Evolutionary conservation across 2,329 filamentous ascomycete species (phyloP).

Genomic region (Coniochaeta sp.): DNA sequence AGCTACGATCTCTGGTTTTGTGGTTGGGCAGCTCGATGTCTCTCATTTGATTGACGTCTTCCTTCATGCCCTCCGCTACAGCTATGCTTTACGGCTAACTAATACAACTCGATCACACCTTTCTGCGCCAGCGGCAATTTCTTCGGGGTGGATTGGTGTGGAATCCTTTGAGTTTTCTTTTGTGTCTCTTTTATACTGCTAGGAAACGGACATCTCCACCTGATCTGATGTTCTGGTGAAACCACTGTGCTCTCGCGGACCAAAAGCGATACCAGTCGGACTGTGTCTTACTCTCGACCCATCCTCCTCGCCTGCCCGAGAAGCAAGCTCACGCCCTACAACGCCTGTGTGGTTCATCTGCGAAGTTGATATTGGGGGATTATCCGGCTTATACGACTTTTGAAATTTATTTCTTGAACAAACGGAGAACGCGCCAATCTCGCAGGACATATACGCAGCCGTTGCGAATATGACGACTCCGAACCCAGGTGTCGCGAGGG

Average conservation of each 20-base stretch:
- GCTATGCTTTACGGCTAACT: not conserved
- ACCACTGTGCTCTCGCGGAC: not conserved
- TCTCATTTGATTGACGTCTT: not conserved
- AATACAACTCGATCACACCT: not conserved
- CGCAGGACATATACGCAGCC: not conserved
- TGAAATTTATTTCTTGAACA: not conserved
- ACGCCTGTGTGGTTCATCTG: not conserved
- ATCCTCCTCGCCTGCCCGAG: not conserved
- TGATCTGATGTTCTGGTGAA: not conserved
- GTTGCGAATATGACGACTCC: not conserved
- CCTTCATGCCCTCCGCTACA: not conserved
- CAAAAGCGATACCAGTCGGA: not conserved
- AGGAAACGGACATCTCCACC: not conserved
- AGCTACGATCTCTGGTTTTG: not conserved
- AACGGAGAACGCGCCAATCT: not conserved
- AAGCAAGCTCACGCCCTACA: not conserved
- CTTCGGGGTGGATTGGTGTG: not conserved
- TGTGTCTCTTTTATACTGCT: not conserved
- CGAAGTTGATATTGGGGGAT: not conserved
- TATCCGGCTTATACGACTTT: not conserved
- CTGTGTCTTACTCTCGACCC: not conserved
- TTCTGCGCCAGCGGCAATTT: not conserved
- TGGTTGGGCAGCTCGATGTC: constrained; percentile 1
- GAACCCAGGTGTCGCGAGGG: constrained; percentile 1
- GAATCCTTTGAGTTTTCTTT: not conserved